phyloP scores from a whole-genome alignment of 1,284 basidiomycete species.

The Rhodotorula sp. region DNA sequence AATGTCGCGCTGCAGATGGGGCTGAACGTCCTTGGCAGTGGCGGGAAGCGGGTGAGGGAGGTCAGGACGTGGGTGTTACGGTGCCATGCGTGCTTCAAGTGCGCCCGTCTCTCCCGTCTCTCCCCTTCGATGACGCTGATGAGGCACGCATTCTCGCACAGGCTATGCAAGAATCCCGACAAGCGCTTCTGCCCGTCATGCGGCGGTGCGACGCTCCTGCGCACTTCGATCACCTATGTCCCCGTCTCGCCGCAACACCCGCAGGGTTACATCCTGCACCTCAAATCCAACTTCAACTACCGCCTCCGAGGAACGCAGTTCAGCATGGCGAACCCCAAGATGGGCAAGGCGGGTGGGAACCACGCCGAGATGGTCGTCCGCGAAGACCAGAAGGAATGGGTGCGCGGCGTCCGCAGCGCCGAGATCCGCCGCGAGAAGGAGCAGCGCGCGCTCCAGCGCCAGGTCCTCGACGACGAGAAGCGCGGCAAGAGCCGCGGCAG shows the following conservation, averaged over 20 bases:
- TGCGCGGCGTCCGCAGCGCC: conserved; percentile 73
- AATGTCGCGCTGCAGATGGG: conserved; percentile 97
- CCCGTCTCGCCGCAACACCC: conserved; percentile 59
- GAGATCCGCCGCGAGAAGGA: conserved; percentile 74
- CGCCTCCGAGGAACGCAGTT: conserved; percentile 88
- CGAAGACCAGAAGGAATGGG: conserved; percentile 85
- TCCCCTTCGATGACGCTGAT: background rate
- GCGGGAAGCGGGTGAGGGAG: conserved; percentile 84
- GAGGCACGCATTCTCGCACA: conserved; percentile 49
- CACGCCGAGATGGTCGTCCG: conserved; percentile 69
- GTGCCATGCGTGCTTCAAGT: conserved; percentile 99
- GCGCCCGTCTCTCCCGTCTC: conserved; percentile 51
- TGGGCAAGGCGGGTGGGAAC: conserved; percentile 63
- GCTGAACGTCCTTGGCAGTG: conserved; percentile 83
- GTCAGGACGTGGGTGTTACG: conserved; percentile 95
- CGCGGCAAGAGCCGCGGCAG: conserved; percentile 49
- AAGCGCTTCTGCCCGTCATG: conserved; percentile 98
- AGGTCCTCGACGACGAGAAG: conserved; percentile 61
- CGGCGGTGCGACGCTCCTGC: conserved; percentile 78
- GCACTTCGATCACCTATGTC: conserved; percentile 79
- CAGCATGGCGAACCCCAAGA: conserved; percentile 87
- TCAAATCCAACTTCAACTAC: conserved; percentile 95
- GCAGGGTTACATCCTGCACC: conserved; percentile 66
- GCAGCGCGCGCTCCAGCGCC: conserved; percentile 65
- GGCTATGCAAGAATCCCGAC: conserved; percentile 91